Conservation (phyloP, 164 flowering plant genomes). For the Kalanchoe fedtschenkoi region DNA sequence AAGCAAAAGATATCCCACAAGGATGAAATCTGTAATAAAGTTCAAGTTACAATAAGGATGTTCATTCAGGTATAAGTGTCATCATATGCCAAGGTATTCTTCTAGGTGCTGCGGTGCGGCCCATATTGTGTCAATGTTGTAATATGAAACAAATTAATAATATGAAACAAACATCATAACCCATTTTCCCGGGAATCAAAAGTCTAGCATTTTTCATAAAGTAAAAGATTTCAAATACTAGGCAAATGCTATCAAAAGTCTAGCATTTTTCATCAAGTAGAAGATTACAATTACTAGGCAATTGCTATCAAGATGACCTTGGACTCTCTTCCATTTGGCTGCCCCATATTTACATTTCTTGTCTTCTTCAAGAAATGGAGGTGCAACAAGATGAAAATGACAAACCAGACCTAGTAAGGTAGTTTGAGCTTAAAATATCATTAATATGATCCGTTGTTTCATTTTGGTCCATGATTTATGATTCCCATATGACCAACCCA, state of each 20-base stretch:
- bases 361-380: not conserved
- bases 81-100: not conserved
- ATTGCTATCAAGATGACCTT: not conserved
- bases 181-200: too few species aligned
- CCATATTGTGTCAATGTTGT: not conserved
- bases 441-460: too few species aligned
- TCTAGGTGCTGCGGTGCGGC: not conserved
- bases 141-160: not conserved
- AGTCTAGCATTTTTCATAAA: not conserved
- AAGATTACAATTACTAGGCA: not conserved
- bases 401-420: not conserved
- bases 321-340: not conserved
- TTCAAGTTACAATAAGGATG: not conserved
- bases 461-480: not conserved
- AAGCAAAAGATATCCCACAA: slow-evolving; percentile 97
- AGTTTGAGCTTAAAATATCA: not conserved
- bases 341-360: not conserved
- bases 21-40: slow-evolving; percentile 63
- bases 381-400: not conserved
- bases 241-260: too few species aligned
- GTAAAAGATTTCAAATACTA: not conserved
- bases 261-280: not conserved
- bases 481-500: not conserved
- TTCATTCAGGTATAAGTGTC: not conserved
- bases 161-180: not conserved